Conservation (phyloP, 2,329 filamentous ascomycete genomes). For the Aureobasidium zeae region DNA sequence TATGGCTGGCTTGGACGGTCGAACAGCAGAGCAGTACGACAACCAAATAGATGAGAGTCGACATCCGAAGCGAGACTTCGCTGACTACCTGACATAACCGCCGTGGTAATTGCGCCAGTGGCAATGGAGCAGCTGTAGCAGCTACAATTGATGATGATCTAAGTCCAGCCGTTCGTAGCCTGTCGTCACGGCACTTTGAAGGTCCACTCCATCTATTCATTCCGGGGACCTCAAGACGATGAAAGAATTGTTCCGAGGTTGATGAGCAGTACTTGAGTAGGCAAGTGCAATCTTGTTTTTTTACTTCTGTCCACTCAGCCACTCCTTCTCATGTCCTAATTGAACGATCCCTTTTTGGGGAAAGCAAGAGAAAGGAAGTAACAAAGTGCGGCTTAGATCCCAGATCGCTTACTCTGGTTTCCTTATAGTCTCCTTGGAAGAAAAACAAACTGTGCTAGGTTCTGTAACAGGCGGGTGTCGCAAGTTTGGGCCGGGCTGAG, state of each 20-base stretch:
- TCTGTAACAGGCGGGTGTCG: no score
- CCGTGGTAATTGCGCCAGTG: background rate
- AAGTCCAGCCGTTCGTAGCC: conserved; percentile 4
- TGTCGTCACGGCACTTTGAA: conserved; percentile 5
- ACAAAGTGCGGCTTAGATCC: no score
- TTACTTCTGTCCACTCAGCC: background rate
- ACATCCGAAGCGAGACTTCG: background rate
- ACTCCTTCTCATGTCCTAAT: conserved; percentile 5
- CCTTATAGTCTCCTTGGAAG: no score
- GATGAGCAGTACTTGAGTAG: no score
- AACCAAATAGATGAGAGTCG: background rate
- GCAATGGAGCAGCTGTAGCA: background rate
- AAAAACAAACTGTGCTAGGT: no score
- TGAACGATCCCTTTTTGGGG: background rate
- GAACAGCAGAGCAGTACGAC: conserved; percentile 4
- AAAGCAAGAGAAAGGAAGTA: background rate
- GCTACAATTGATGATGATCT: background rate
- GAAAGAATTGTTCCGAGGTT: background rate
- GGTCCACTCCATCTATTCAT: conserved; percentile 11
- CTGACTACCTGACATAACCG: background rate
- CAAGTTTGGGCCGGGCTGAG: no score
- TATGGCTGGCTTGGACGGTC: background rate
- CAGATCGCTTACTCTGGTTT: no score
- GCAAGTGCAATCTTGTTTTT: no score
- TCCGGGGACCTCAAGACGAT: conserved; percentile 3